These are phyloP conservation scores for Fusarium sp. DNA, from an alignment of 2,329 filamentous ascomycete species.

Conservation along the genomic window DNA sequence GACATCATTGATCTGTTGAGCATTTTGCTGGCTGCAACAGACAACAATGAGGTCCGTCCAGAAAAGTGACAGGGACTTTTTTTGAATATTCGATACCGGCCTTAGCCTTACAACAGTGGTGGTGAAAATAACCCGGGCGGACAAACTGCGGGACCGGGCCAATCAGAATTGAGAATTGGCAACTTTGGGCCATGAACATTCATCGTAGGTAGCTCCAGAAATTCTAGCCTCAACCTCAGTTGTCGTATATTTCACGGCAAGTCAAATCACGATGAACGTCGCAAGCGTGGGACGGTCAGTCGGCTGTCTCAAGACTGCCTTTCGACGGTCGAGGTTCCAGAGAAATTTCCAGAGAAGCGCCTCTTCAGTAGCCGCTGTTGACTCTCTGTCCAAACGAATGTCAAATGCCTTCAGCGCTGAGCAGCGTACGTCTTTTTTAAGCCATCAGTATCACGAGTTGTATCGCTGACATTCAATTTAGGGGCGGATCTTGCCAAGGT, in stretches of 20 bases:
- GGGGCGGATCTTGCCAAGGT: slow-evolving; percentile 52
- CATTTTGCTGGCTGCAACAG: slow-evolving; percentile 23
- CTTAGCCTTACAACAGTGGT: neutral
- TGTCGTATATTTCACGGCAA: slow-evolving; percentile 35
- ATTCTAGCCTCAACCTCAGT: slow-evolving; percentile 45
- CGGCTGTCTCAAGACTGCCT: slow-evolving; percentile 74
- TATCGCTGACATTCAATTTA: slow-evolving; percentile 38
- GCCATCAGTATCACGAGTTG: neutral
- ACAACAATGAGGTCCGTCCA: slow-evolving; percentile 20
- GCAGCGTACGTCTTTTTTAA: slow-evolving; percentile 50
- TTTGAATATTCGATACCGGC: neutral
- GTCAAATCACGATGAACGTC: slow-evolving; percentile 66
- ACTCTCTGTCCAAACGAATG: slow-evolving; percentile 22
- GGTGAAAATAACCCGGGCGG: slow-evolving; percentile 41
- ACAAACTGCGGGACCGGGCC: slow-evolving; percentile 51
- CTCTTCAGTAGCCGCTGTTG: slow-evolving; percentile 53
- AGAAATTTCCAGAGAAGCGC: slow-evolving; percentile 59
- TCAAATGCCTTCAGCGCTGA: slow-evolving; percentile 47
- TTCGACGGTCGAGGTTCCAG: slow-evolving; percentile 69
- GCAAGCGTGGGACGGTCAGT: slow-evolving; percentile 73
- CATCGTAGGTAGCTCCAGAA: slow-evolving; percentile 42
- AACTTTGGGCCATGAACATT: slow-evolving; percentile 19
- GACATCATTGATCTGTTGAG: slow-evolving; percentile 42
- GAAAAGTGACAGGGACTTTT: neutral
- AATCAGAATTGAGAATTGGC: slow-evolving; percentile 51